Evolutionary conservation across 2,329 filamentous ascomycete species (phyloP).

Genomic region (Talaromyces sp.): DNA sequence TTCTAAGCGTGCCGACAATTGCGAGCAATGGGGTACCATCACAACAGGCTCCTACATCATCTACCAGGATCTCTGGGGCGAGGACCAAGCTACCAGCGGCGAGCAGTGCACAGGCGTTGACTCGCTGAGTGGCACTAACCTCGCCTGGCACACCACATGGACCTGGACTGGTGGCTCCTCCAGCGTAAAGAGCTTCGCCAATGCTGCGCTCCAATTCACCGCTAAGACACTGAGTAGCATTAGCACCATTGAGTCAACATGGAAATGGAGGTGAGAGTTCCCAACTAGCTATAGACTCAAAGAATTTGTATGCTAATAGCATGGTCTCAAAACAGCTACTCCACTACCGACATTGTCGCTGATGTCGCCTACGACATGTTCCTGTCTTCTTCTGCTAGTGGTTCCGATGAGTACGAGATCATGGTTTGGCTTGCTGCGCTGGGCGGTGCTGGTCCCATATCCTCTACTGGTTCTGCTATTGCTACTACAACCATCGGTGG

Average conservation of each 20-base stretch:
- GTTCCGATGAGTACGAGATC: constrained; percentile 60
- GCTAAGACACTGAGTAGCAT: constrained; percentile 39
- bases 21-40: constrained; percentile 45
- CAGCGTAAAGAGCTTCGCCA: constrained; percentile 53
- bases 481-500: constrained; percentile 59
- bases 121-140: constrained; percentile 35
- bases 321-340: constrained; percentile 42
- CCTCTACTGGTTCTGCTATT: constrained; percentile 51
- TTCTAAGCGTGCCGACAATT: constrained; percentile 34
- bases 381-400: constrained; percentile 52
- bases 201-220: constrained; percentile 44
- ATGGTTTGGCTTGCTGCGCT: constrained; percentile 68
- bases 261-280: constrained; percentile 46
- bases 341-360: constrained; percentile 53
- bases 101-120: constrained; percentile 49
- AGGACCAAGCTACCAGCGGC: constrained; percentile 38
- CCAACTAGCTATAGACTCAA: background rate
- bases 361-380: constrained; percentile 67
- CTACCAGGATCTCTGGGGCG: constrained; percentile 59
- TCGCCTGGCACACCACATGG: constrained; percentile 51
- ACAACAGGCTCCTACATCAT: constrained; percentile 50
- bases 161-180: constrained; percentile 45
- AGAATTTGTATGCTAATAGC: background rate
- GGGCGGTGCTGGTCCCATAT: constrained; percentile 61
- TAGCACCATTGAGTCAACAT: constrained; percentile 48